phyloP scores from a whole-genome alignment of 208 protist species.

The Leishmania tropica region DNA sequence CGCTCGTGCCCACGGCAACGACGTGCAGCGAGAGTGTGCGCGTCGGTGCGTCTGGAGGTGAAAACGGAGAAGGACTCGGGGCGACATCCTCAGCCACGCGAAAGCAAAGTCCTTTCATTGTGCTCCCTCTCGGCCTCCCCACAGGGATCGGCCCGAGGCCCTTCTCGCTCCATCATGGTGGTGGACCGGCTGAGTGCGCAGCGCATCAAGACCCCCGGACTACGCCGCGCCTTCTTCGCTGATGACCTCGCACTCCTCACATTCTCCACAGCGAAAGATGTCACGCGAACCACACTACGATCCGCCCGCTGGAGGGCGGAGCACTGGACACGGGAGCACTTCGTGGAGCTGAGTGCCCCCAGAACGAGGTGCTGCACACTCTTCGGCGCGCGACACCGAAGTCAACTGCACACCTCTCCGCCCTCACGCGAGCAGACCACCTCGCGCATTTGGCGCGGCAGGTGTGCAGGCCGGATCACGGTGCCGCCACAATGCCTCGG shows the following conservation, averaged over 20 bases:
- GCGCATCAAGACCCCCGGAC: neutral
- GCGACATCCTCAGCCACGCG: neutral
- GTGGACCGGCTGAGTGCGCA: neutral
- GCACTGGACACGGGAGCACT: neutral
- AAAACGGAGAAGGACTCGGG: neutral
- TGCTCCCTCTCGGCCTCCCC: neutral
- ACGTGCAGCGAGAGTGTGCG: no score
- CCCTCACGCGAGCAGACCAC: neutral
- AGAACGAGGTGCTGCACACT: neutral
- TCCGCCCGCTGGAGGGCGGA: neutral
- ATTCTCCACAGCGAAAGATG: neutral
- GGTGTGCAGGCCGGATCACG: neutral
- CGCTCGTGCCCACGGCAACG: neutral
- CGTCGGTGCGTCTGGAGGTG: neutral
- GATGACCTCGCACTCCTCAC: neutral
- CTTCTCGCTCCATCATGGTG: neutral
- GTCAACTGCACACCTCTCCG: neutral
- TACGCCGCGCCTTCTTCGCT: neutral
- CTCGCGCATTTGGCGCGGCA: neutral
- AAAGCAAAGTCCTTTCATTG: neutral
- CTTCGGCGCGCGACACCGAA: neutral
- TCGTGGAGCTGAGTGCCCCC: neutral
- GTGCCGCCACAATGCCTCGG: no score
- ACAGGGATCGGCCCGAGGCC: neutral
- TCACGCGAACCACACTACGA: neutral